Conservation (phyloP, 805 yeast species). For the Candida berthetii region DNA sequence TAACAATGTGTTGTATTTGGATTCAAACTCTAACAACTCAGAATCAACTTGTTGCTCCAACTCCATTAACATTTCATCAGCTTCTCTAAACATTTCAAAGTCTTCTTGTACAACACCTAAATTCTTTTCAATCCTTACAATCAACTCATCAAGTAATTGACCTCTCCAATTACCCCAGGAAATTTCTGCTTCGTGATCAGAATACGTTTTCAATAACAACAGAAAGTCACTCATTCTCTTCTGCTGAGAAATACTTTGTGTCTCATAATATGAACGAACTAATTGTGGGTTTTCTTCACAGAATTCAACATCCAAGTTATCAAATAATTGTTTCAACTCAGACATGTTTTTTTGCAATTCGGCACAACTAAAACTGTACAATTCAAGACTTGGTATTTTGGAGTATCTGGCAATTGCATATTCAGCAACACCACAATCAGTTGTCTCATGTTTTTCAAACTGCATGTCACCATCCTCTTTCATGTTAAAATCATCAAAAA, state of each 20-base stretch:
- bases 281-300: constrained; percentile 19
- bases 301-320: constrained; percentile 17
- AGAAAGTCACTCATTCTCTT: constrained; percentile 18
- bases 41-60: constrained; percentile 2
- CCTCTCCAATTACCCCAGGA: constrained; percentile 20
- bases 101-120: constrained; percentile 8
- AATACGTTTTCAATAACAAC: constrained; percentile 17
- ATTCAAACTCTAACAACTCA: neutral
- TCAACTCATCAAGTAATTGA: constrained; percentile 17
- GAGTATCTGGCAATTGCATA: constrained; percentile 15
- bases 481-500: constrained; percentile 19
- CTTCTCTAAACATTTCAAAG: neutral
- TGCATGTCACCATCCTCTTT: constrained; percentile 15
- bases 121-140: constrained; percentile 11
- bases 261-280: constrained; percentile 19
- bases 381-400: constrained; percentile 20
- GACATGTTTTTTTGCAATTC: constrained; percentile 20
- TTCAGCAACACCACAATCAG: constrained; percentile 10
- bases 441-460: constrained; percentile 5
- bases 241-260: constrained; percentile 10
- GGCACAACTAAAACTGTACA: constrained; percentile 20
- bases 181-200: constrained; percentile 19
- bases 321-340: constrained; percentile 15
- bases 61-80: constrained; percentile 2
- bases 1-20: neutral